Evolutionary conservation across 768 basidiomycete genomes (phyloP), one percentile per base, ranked within the genome.

Genomic region (Boletales sp.): DNA sequence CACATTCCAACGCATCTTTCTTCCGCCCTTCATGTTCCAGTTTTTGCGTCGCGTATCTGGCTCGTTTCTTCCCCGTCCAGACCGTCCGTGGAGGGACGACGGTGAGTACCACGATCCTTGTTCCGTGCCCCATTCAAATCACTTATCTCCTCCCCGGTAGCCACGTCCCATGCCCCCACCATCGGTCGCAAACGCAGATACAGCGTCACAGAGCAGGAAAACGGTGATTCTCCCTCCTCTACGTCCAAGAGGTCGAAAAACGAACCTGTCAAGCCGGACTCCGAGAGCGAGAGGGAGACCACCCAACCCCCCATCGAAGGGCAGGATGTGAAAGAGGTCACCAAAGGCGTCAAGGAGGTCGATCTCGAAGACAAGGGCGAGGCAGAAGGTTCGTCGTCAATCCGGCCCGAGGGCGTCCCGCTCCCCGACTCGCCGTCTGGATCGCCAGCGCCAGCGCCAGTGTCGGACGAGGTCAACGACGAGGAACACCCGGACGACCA

Each of bases 1-100:
- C 25, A 28, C 25, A 28, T 28, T 28, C 25, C 25, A 7, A 28
- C 25, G 25, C 25, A 28, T 28, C 25, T 28, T 5, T 28, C 25
- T 28, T 28, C 25, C 25, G 25, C 25, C 15, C 30, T 5, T 37
- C 48, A 70, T 89, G 87, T 87, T 87, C 69, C 76, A 78, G 55
- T 74, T 89, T 56, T 69, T 89, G 56, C 78, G 87, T 57, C 82
- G 86, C 40, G 82, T 88, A 53, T 88, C 87, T 0, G 75, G 78
- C 59, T 82, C 82, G 13, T 74, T 87, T 18, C 79, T 87, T 57
- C 82, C 83, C 25, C 80, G 86, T 46, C 78, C 82, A 21, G 87
- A 88, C 67, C 75, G 84, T 51, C 84, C 86, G 32, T 88, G 87
- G 87, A 76, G 77, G 58, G 86, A 89, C 48, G 86, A 90, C 64